Percentiles rank a stretch among this genome's conserved stretches.
Conservation (phyloP, 2,329 filamentous ascomycete genomes). For the Gnomoniopsis sp. region DNA sequence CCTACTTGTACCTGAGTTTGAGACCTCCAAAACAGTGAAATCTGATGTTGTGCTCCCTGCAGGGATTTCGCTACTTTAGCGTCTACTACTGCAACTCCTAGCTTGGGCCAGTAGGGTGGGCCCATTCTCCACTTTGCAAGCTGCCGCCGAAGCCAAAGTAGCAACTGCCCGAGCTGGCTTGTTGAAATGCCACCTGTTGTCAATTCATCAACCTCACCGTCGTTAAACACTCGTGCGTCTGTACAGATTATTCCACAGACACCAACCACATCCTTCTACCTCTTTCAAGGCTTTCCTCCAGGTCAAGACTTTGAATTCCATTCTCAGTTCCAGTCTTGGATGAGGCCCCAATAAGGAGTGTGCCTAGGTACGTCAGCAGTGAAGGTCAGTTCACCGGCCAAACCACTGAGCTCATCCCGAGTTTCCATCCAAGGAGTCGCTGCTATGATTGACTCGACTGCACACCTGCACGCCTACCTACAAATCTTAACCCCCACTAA, state of each 20-base stretch:
- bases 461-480: background rate
- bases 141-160: constrained; percentile 1
- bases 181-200: constrained; percentile 19
- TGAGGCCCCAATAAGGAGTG: background rate
- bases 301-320: background rate
- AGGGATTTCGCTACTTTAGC: background rate
- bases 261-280: constrained; percentile 2
- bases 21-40: no score
- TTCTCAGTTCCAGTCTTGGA: background rate
- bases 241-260: background rate
- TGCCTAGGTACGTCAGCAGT: background rate
- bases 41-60: background rate
- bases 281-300: background rate
- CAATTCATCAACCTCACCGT: constrained; percentile 14
- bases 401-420: background rate
- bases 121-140: background rate
- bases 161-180: constrained; percentile 6
- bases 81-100: background rate
- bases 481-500: background rate
- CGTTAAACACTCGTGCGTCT: background rate
- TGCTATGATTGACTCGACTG: background rate
- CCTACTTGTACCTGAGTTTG: no score
- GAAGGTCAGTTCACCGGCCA: background rate
- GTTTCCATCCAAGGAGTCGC: background rate
- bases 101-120: background rate